These are phyloP conservation scores for Aspergillus ochraceus DNA, from an alignment of 2,329 filamentous ascomycete genomes.

Conservation along the genomic window DNA sequence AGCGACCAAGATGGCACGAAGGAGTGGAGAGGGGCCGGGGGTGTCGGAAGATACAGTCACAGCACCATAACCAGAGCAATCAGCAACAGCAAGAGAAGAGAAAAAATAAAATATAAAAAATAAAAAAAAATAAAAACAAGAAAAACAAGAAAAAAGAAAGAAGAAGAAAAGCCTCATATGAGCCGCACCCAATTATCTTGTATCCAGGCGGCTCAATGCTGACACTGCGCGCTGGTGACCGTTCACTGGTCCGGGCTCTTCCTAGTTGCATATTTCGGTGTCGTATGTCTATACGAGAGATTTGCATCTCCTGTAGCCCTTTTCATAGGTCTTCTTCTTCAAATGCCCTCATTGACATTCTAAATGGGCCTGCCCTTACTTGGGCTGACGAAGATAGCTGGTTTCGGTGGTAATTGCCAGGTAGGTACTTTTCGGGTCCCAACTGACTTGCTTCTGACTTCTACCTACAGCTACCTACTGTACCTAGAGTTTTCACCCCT, in stretches of 20 bases:
- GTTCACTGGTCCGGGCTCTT: slow-evolving; percentile 14
- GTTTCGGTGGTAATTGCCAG: too few relatives aligned
- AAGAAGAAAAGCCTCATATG: slow-evolving; percentile 3
- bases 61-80: too few relatives aligned
- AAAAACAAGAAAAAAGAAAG: not conserved
- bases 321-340: not conserved
- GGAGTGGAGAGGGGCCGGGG: too few relatives aligned
- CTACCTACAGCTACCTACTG: too few relatives aligned
- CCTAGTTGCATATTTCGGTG: not conserved
- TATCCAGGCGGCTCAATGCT: slow-evolving; percentile 13
- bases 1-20: too few relatives aligned
- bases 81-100: too few relatives aligned
- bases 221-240: slow-evolving; percentile 12
- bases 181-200: slow-evolving; percentile 25
- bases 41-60: too few relatives aligned
- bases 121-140: not conserved
- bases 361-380: not conserved
- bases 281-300: not conserved
- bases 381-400: not conserved
- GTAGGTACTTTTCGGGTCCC: too few relatives aligned
- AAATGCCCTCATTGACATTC: not conserved
- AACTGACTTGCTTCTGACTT: too few relatives aligned
- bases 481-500: too few relatives aligned
- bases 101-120: not conserved
- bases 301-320: not conserved